Base-by-base conservation (phyloP, 2,329 filamentous ascomycete species). In the Aureobasidium sp. region DNA sequence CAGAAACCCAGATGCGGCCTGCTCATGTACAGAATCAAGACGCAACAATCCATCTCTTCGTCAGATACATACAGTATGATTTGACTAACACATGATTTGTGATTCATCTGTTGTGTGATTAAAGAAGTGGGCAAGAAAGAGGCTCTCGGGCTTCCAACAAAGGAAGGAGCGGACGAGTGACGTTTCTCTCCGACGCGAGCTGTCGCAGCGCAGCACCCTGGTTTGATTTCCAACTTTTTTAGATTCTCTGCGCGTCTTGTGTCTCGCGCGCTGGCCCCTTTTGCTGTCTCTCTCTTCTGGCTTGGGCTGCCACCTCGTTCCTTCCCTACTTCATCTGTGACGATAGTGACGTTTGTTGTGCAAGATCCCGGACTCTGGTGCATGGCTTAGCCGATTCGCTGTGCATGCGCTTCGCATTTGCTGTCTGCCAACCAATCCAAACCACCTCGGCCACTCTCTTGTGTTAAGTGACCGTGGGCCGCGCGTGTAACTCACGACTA, bases 341-440 rank as follows among this genome's bases (percentile, higher is more conserved):
- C 36, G 20, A 36, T 23, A 47, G 55, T 48, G 42, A 29, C 55
- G 55, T 48, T 58, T 41, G 15, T 27, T 29, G 41, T 34, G 42
- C 55, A 32, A 48, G 55, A 20, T 46, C 39, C 41, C 34, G 53
- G 53, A 46, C 53, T 46, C 23, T 57, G 53, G 26, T 57, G 41
- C 41, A 58, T 58, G 41, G 42, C 53, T 47, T 58, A 48, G 55
- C 55, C 42, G 41, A 58, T 58, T 58, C 48, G 55, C 42, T 58
- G 55, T 48, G 55, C 55, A 58, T 58, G 55, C 41, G 41, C 32
- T 58, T 58, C 27, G 53, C 53, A 42, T 42, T 42, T 26, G 39
- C 12, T 57, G 27, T 36, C 53, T 27, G 34, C 34, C 55, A 58
- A 58, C 55, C 55, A 48, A 57, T 46, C 39, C 53, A n/a, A 17